phyloP scores from a whole-genome alignment of 1,284 basidiomycete genomes.

The Tilletiaria anomala region DNA sequence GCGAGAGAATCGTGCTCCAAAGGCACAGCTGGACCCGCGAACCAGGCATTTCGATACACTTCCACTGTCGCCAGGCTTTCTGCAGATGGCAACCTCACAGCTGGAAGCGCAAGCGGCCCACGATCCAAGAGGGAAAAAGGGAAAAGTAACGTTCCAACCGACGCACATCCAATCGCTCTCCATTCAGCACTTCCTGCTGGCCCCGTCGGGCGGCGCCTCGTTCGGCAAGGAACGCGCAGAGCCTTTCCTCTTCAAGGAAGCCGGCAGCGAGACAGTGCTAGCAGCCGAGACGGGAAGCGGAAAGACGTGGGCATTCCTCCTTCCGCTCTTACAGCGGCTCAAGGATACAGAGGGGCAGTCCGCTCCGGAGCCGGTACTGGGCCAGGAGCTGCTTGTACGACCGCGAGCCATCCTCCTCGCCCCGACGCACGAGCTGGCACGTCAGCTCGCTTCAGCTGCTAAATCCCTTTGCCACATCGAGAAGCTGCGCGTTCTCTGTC shows the following conservation, averaged over 20 bases:
- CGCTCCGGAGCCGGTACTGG: background rate
- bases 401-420: conserved; percentile 66
- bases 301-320: conserved; percentile 3
- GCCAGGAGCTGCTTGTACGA: conserved; percentile 6
- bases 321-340: conserved; percentile 3
- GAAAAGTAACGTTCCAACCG: no score
- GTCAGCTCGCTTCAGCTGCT: conserved; percentile 59
- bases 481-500: conserved; percentile 60
- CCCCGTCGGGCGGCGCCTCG: no score
- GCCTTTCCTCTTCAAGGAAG: conserved; percentile 47
- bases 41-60: no score
- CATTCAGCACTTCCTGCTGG: no score
- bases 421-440: conserved; percentile 71
- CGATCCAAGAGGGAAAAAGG: no score
- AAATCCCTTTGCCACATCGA: conserved; percentile 58
- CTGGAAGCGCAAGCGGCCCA: no score
- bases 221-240: no score
- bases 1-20: no score
- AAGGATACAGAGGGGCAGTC: conserved; percentile 1
- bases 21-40: no score
- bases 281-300: conserved; percentile 5
- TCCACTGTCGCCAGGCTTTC: no score
- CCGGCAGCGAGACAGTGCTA: conserved; percentile 36
- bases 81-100: no score
- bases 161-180: no score